phyloP scores from a whole-genome alignment of 2,329 filamentous ascomycete species.

The Trichophaea hybrida region DNA sequence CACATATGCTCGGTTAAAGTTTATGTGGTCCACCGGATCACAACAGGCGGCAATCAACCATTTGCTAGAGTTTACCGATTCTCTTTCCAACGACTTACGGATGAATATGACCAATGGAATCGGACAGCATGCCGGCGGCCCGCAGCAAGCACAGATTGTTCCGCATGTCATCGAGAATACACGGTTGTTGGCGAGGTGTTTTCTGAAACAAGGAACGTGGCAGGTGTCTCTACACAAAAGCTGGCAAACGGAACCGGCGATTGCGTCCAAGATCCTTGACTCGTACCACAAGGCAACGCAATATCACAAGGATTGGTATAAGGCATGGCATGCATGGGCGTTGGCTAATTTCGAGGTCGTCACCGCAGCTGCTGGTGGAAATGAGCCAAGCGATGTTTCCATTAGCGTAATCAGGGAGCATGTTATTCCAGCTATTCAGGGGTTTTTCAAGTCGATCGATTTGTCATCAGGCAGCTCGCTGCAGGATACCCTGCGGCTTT shows the following conservation, averaged over 20 bases:
- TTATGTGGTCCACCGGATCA: conserved; percentile 73
- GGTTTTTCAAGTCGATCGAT: conserved; percentile 95
- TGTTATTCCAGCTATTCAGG: conserved; percentile 84
- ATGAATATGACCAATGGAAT: conserved; percentile 16
- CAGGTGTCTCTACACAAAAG: conserved; percentile 71
- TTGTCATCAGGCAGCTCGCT: conserved; percentile 82
- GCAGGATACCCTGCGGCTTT: conserved; percentile 80
- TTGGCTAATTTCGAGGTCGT: conserved; percentile 97
- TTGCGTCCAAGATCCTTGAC: conserved; percentile 75
- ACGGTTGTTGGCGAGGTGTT: conserved; percentile 81
- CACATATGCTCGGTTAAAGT: conserved; percentile 93
- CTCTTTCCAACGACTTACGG: conserved; percentile 44
- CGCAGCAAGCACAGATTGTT: conserved; percentile 7
- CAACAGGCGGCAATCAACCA: conserved; percentile 48
- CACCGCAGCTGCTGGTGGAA: conserved; percentile 57
- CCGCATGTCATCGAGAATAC: conserved; percentile 40
- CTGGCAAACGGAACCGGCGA: conserved; percentile 58
- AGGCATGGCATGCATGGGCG: conserved; percentile 98
- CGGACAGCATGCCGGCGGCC: not conserved
- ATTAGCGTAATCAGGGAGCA: conserved; percentile 45
- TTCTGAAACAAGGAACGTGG: conserved; percentile 93
- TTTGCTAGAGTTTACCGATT: conserved; percentile 47
- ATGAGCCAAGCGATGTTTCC: conserved; percentile 38
- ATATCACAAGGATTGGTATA: conserved; percentile 93
- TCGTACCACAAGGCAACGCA: conserved; percentile 85